Conservation (phyloP, 805 yeast species). For the Candida maltosa region DNA sequence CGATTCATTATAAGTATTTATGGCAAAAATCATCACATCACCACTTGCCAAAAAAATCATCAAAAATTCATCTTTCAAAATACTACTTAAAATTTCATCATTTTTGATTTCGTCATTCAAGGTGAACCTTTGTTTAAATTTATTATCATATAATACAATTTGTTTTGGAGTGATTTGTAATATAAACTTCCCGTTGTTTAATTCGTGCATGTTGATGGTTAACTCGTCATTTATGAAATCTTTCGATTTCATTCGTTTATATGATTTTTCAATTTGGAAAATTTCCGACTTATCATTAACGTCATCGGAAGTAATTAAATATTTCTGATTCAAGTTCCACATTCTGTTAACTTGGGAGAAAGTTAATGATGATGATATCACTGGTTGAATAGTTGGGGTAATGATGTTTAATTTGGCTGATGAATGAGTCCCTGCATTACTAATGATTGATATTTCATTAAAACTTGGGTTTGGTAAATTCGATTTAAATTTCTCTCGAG, state of each 20-base stretch:
- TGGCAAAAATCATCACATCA: slow-evolving; percentile 55
- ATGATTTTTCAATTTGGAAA: slow-evolving; percentile 59
- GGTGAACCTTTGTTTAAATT: slow-evolving; percentile 50
- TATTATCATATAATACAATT: slow-evolving; percentile 56
- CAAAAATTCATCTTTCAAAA: slow-evolving; percentile 59
- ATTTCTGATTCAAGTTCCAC: slow-evolving; percentile 69
- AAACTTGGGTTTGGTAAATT: slow-evolving; percentile 68
- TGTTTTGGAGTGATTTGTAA: slow-evolving; percentile 73
- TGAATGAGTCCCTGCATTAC: slow-evolving; percentile 62
- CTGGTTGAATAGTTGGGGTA: slow-evolving; percentile 67
- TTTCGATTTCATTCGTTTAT: slow-evolving; percentile 56
- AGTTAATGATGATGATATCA: slow-evolving; percentile 61
- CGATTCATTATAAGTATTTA: slow-evolving; percentile 36
- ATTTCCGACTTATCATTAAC: slow-evolving; percentile 63
- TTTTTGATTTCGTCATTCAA: slow-evolving; percentile 25
- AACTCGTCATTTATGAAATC: slow-evolving; percentile 61
- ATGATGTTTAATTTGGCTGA: slow-evolving; percentile 58
- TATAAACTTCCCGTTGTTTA: slow-evolving; percentile 53
- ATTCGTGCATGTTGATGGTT: slow-evolving; percentile 65
- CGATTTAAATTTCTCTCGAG: slow-evolving; percentile 51
- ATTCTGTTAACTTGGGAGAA: slow-evolving; percentile 70
- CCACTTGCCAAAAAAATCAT: slow-evolving; percentile 66
- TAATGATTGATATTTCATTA: slow-evolving; percentile 64
- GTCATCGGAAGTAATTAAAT: slow-evolving; percentile 69
- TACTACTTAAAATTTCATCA: slow-evolving; percentile 62